Evolutionary conservation across 2,329 filamentous ascomycete genomes (phyloP).

Genomic region (Xylariaceae sp.): DNA sequence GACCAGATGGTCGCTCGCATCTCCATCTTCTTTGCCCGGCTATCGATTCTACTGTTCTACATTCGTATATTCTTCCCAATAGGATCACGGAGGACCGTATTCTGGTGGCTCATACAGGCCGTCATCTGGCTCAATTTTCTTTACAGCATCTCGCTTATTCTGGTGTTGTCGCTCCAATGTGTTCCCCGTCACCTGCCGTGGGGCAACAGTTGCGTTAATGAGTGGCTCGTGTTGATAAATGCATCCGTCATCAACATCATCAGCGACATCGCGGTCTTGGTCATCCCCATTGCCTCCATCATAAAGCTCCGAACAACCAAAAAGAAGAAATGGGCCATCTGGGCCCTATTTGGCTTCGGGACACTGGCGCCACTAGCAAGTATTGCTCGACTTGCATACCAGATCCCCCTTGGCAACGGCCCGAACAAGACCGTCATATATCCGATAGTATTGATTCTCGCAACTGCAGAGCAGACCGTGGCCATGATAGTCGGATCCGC

Average conservation of each 20-base stretch:
- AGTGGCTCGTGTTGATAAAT: slow-evolving; percentile 24
- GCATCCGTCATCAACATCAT: slow-evolving; percentile 30
- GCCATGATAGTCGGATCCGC: slow-evolving; percentile 26
- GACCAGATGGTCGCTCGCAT: slow-evolving; percentile 25
- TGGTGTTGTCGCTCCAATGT: slow-evolving; percentile 26
- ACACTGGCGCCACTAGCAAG: slow-evolving; percentile 29
- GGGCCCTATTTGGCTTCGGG: slow-evolving; percentile 31
- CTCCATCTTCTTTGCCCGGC: slow-evolving; percentile 28
- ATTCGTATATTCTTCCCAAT: slow-evolving; percentile 26
- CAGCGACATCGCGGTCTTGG: slow-evolving; percentile 27
- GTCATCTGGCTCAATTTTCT: slow-evolving; percentile 26
- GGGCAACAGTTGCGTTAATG: slow-evolving; percentile 25
- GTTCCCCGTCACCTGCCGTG: slow-evolving; percentile 21
- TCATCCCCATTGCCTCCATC: slow-evolving; percentile 32
- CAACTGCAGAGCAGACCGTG: slow-evolving; percentile 24
- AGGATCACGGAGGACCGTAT: slow-evolving; percentile 12
- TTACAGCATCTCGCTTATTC: slow-evolving; percentile 26
- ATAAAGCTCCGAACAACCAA: slow-evolving; percentile 28
- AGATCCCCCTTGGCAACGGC: slow-evolving; percentile 18
- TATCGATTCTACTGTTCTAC: slow-evolving; percentile 26
- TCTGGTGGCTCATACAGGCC: slow-evolving; percentile 28
- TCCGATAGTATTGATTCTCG: slow-evolving; percentile 24
- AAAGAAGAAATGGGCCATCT: slow-evolving; percentile 31
- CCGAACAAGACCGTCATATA: slow-evolving; percentile 27
- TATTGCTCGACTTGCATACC: slow-evolving; percentile 26